Evolutionary conservation across 805 yeast species (phyloP), one percentile per base, ranked within the genome.

Genomic region (Myxozyma kluyveri): DNA sequence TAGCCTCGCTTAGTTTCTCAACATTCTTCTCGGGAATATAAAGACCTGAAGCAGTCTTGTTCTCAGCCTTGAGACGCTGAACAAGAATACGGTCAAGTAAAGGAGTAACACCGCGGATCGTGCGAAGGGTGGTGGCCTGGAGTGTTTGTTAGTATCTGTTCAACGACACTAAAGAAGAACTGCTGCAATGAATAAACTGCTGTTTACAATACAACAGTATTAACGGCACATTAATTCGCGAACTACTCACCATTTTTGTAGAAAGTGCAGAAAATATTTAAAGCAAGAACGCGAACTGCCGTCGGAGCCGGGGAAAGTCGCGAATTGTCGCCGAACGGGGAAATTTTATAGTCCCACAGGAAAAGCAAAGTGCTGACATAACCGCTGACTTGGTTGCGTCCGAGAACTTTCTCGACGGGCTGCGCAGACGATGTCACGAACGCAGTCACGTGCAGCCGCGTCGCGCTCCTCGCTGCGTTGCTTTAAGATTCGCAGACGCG

Each of bases 21-120:
- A 85, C 95, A 77, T 91, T 90, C 79, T 89, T 89, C 75, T 90
- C 97, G 57, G 98, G 98, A 62, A 90, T 84, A 74, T 82, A 87
- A 66, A 90, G 80, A 67, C 98, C 98, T 41, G 93, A 83, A 52
- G 96, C 86, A 54, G 98, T 90, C 76, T 89, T 79, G 61, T 91
- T 79, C 67, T 87, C 84, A 54, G 96, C 95, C 78, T 88, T 89
- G 68, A 85, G 74, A 73, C 97, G 86, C 77, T 90, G 97, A 58
- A 93, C 96, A 59, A 93, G 81, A 56, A 93, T 91, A 75, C 99
- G 86, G 83, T 93, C 98, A 63, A 93, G 78, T 63, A 95, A 82
- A 60, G 99, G 99, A 62, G 84, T 83, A 68, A 93, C 84, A 54
- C 88, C 80, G 74, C 88, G 85, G 65, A 88, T 93, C 61, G 87